phyloP scores from a whole-genome alignment of 345 rosid species.

The Eucalyptus cloeziana region DNA sequence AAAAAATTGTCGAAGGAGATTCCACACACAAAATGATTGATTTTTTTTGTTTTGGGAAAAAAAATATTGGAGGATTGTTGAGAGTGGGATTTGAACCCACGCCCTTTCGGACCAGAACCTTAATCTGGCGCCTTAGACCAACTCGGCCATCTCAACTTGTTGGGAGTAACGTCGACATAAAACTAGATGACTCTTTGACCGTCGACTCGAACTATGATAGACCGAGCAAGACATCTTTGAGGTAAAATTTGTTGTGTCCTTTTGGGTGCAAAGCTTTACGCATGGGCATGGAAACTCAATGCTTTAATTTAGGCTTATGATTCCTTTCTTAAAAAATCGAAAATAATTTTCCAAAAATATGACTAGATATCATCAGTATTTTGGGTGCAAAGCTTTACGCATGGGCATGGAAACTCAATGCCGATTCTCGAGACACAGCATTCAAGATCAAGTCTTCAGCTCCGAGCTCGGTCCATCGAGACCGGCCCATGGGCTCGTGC shows the following conservation, averaged over 20 bases:
- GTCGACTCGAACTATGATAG: fast-evolving
- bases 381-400: background rate
- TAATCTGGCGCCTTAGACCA: slow-evolving; percentile 99
- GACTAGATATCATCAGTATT: fast-evolving
- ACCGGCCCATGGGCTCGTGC: fast-evolving
- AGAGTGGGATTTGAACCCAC: slow-evolving; percentile 98
- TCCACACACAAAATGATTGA: background rate
- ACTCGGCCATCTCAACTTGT: slow-evolving; percentile 88
- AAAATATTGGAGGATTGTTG: background rate
- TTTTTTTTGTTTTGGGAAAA: background rate
- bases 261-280: too few species aligned
- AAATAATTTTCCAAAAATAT: too few species aligned
- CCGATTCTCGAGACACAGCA: background rate
- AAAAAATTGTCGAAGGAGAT: background rate
- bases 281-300: too few species aligned
- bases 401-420: background rate
- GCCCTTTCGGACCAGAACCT: slow-evolving; percentile 99
- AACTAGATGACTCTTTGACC: background rate
- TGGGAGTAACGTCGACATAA: fast-evolving
- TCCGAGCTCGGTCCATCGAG: fast-evolving
- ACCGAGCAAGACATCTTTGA: background rate
- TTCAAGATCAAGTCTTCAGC: background rate
- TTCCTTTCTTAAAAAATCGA: too few species aligned
- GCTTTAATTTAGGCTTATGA: background rate
- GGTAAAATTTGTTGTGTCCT: background rate